These are phyloP conservation scores for Leptographium galeiforme DNA, from an alignment of 2,329 filamentous ascomycete species.

Conservation along the genomic window DNA sequence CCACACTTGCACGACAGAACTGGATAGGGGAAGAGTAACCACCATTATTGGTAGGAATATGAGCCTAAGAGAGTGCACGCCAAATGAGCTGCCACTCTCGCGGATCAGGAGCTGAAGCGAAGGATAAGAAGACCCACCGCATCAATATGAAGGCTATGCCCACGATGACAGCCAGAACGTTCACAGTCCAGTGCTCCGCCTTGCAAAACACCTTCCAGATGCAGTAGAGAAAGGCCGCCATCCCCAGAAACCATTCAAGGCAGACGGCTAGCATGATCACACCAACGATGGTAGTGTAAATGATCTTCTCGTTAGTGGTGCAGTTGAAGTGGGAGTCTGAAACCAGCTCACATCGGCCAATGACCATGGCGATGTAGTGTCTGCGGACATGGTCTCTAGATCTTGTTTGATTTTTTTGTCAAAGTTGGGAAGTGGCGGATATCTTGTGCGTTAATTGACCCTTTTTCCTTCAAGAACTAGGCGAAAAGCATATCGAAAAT, in stretches of 20 bases:
- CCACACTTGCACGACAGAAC: slow-evolving; percentile 57
- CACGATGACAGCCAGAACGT: slow-evolving; percentile 62
- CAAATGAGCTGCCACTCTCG: not conserved
- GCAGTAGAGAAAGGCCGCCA: slow-evolving; percentile 89
- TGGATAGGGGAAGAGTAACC: slow-evolving; percentile 75
- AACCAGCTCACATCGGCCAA: slow-evolving; percentile 28
- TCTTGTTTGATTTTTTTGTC: not conserved
- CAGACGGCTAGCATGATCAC: slow-evolving; percentile 71
- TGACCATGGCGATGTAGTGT: slow-evolving; percentile 34
- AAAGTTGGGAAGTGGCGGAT: not conserved
- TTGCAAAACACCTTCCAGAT: slow-evolving; percentile 78
- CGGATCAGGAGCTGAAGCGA: not conserved
- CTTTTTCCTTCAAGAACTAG: too few species aligned
- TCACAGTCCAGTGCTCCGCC: slow-evolving; percentile 76
- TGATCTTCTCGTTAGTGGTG: slow-evolving; percentile 43
- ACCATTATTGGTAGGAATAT: slow-evolving; percentile 92
- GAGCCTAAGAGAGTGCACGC: slow-evolving; percentile 31
- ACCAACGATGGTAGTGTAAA: slow-evolving; percentile 72
- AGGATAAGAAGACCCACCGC: slow-evolving; percentile 41
- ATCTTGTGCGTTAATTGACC: not conserved
- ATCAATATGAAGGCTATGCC: slow-evolving; percentile 57
- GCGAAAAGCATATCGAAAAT: too few species aligned
- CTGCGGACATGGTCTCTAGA: slow-evolving; percentile 24
- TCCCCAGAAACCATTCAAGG: slow-evolving; percentile 89
- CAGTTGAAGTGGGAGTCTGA: not conserved